A percentile compares a stretch with the other conserved stretches of the same genome.
Conservation (phyloP, 352 stramenopile genomes). For the Phytophthora parvispora region DNA sequence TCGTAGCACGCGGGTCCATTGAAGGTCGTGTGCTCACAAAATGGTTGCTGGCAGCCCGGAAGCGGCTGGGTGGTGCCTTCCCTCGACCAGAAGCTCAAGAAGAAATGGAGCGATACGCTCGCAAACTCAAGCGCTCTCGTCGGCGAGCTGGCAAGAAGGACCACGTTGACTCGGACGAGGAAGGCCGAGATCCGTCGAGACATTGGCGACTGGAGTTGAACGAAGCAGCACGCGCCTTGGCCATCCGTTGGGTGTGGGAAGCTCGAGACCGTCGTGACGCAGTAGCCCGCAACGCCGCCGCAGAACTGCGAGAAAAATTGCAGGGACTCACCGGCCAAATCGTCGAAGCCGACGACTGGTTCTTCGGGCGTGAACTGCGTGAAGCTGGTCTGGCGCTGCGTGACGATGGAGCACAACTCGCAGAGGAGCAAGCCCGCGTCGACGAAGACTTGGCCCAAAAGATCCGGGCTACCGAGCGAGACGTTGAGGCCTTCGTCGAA, state of each 20-base stretch:
- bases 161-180: conserved; percentile 80
- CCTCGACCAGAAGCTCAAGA: conserved; percentile 83
- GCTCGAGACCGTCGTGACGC: conserved; percentile 72
- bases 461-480: conserved; percentile 82
- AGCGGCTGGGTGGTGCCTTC: conserved; percentile 93
- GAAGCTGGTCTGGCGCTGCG: conserved; percentile 78
- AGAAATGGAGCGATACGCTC: conserved; percentile 95
- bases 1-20: conserved; percentile 89
- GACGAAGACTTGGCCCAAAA: conserved; percentile 88
- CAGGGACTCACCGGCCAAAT: conserved; percentile 82
- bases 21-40: conserved; percentile 96
- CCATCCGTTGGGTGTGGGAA: conserved; percentile 85
- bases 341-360: conserved; percentile 95
- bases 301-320: conserved; percentile 67
- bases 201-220: conserved; percentile 89
- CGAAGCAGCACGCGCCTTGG: conserved; percentile 79
- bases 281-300: conserved; percentile 48
- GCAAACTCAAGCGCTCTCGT: conserved; percentile 85
- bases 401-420: conserved; percentile 64
- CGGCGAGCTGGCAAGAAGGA: conserved; percentile 67
- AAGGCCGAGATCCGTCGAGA: conserved; percentile 67
- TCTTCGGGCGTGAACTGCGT: conserved; percentile 90
- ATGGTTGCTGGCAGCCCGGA: conserved; percentile 94
- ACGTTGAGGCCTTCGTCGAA: conserved; percentile 80
- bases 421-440: conserved; percentile 64